These are phyloP conservation scores for Suzukiozyma palmioleophila DNA, from an alignment of 1,139 yeast species.

Conservation along the genomic window DNA sequence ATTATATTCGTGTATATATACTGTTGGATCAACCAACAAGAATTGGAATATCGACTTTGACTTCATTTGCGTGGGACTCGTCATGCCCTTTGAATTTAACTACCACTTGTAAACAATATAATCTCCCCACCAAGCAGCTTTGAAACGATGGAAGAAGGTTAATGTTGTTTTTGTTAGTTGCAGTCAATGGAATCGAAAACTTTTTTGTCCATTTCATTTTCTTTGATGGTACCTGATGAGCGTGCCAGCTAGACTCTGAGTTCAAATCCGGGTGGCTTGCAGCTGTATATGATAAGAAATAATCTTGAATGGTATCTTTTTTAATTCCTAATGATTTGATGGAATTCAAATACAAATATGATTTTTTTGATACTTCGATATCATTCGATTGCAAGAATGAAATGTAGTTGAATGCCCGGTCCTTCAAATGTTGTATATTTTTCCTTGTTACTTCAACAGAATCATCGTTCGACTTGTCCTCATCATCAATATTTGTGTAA, in stretches of 20 bases:
- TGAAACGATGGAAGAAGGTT: slow-evolving; percentile 42
- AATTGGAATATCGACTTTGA: slow-evolving; percentile 39
- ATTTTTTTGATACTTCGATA: slow-evolving; percentile 28
- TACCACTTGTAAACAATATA: slow-evolving; percentile 37
- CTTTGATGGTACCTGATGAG: slow-evolving; percentile 14
- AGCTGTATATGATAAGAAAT: slow-evolving; percentile 25
- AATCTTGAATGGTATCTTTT: slow-evolving; percentile 39
- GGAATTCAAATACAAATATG: slow-evolving; percentile 37
- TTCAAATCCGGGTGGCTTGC: slow-evolving; percentile 20
- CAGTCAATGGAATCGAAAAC: slow-evolving; percentile 26
- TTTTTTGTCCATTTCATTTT: slow-evolving; percentile 25
- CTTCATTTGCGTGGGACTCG: slow-evolving; percentile 32
- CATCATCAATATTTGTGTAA: slow-evolving; percentile 24
- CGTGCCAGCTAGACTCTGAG: slow-evolving; percentile 27
- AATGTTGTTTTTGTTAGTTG: slow-evolving; percentile 35
- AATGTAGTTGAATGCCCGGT: slow-evolving; percentile 30
- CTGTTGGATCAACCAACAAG: slow-evolving; percentile 29
- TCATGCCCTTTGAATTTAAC: slow-evolving; percentile 38
- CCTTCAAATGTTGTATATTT: slow-evolving; percentile 35
- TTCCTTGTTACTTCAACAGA: slow-evolving; percentile 30
- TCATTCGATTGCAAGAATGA: slow-evolving; percentile 32
- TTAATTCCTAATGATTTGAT: slow-evolving; percentile 37
- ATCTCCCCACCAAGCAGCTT: slow-evolving; percentile 40
- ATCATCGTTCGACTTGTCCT: slow-evolving; percentile 13
- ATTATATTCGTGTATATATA: background rate